Evolutionary conservation across 495 filamentous ascomycete genomes (phyloP), one percentile per base, ranked within the genome.

Genomic region (Paragyromitra xinjiangensis): DNA sequence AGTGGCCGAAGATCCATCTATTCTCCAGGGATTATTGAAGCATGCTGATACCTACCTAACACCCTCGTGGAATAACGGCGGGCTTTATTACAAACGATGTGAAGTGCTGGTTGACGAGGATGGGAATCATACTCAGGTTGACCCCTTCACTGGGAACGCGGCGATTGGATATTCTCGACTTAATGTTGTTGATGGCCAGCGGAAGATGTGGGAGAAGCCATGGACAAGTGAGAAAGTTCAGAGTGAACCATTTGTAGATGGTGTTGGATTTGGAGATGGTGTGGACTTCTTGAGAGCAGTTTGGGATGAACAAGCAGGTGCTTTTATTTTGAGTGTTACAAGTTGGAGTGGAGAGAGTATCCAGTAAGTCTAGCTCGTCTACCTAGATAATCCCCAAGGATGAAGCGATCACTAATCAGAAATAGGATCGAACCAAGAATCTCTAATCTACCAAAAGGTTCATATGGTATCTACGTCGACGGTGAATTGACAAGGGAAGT

Each of bases 151-250:
- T 16, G 82, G 83, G n/a, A 83, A 84, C 64, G 73, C 79, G 1
- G 61, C 77, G 8, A 82, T 84, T 55, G 81, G 78, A 9, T 85
- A 85, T 50, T 71, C 82, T 7, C 66, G 83, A 39, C 77, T 84
- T 22, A 85, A 85, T 71, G 82, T 84, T n/a, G 40, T 63, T 34
- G 73, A 81, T 76, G 83, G 84, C 1, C 83, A 85, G 72, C 75
- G 82, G 69, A 81, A 81, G 66, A 85, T 85, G 82, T 84, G 76
- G 79, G 80, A 84, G n/a, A 9, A 66, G 9, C 82, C 84, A 4
- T 84, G 83, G 81, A 83, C 82, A 16, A 73, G 73, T 29, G 82
- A 81, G 34, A 48, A 63, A 9, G 19, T 83, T 1, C 40, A 34
- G 8, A 51, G 37, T 5, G 44, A 69, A 2, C 84, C 84, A 5